A percentile compares a stretch with the other conserved stretches of the same genome.
These are phyloP conservation scores for Alternaria novae-zelandiae DNA, from an alignment of 2,329 filamentous ascomycete genomes.

Conservation along the genomic window DNA sequence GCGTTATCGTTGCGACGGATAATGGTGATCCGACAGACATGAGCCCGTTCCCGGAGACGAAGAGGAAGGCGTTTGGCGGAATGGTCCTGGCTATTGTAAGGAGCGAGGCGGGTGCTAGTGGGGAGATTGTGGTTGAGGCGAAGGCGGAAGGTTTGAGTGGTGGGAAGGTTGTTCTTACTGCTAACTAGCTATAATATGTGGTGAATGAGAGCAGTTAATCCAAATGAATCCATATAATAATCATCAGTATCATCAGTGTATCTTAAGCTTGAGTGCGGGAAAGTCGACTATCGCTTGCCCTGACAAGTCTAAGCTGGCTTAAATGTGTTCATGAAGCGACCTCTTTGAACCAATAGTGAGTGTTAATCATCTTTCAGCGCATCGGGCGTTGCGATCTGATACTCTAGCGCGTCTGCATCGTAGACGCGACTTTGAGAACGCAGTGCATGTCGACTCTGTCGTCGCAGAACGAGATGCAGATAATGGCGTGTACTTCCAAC, in stretches of 20 bases:
- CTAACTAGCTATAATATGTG: not conserved
- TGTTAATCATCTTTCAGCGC: not conserved
- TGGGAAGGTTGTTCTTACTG: slow-evolving; percentile 9
- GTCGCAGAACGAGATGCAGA: not conserved
- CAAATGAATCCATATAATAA: not conserved
- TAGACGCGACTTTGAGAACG: not conserved
- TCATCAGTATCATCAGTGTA: not conserved
- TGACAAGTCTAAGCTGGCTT: not conserved
- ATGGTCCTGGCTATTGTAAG: slow-evolving; percentile 34
- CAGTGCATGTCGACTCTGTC: not conserved
- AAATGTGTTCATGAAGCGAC: not conserved
- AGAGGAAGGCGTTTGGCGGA: slow-evolving; percentile 34
- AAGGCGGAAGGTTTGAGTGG: slow-evolving; percentile 9
- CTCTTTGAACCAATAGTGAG: not conserved
- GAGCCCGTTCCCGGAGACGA: slow-evolving; percentile 27
- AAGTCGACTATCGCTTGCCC: not conserved
- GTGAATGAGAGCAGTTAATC: not conserved
- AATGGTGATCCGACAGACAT: slow-evolving; percentile 36
- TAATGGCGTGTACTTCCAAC: not conserved
- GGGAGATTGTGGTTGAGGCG: slow-evolving; percentile 20
- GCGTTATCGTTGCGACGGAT: slow-evolving; percentile 48
- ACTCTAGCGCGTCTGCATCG: not conserved
- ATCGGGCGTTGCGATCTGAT: not conserved
- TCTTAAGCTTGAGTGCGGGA: not conserved
- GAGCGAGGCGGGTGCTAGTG: slow-evolving; percentile 10